Conservation (phyloP, 176 grass and related monocot species). For the Aegilops tauschii region DNA sequence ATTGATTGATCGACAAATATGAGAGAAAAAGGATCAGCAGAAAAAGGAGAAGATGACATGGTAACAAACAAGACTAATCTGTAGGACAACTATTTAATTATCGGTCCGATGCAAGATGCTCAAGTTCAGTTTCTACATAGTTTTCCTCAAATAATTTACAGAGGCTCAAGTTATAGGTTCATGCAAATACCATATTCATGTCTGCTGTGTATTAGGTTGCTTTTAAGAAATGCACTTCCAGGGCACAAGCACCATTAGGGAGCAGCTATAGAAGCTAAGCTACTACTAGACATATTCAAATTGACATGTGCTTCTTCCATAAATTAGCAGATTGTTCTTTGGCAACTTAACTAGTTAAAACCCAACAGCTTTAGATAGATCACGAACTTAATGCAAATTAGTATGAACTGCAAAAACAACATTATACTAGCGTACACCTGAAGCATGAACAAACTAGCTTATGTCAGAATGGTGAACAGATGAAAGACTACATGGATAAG, state of each 20-base stretch:
- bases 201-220: background rate
- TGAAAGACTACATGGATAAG: background rate
- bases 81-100: background rate
- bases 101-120: background rate
- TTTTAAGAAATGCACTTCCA: background rate
- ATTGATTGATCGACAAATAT: background rate
- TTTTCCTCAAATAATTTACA: background rate
- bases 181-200: background rate
- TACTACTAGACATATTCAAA: background rate
- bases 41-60: background rate
- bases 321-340: background rate
- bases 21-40: background rate
- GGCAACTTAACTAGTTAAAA: background rate
- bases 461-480: background rate
- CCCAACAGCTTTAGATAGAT: background rate
- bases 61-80: background rate
- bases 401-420: background rate
- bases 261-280: constrained; percentile 10
- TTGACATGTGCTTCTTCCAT: background rate
- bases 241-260: background rate
- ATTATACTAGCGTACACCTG: background rate
- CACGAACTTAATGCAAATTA: background rate
- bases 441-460: constrained; percentile 6
- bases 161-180: background rate
- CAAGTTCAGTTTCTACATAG: background rate